Evolutionary conservation across 768 basidiomycete species (phyloP), one percentile per base, ranked within the genome.

Genomic region (Tulasnella sp.): DNA sequence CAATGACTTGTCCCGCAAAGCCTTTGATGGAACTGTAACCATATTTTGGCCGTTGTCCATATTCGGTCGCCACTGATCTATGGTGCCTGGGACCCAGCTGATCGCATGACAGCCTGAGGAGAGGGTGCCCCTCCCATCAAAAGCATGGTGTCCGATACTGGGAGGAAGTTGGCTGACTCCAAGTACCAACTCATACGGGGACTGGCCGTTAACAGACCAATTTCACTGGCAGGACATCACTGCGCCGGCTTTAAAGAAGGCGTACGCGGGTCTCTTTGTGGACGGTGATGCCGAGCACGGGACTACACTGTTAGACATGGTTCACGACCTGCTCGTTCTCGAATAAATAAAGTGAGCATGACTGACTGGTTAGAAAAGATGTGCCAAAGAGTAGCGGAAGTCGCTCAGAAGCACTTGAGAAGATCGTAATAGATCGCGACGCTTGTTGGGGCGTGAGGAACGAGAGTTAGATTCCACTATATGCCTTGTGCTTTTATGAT

Each of bases 181-280:
- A 79, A 81, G 64, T 69, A 80, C 74, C 60, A 60, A 80, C 82
- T 69, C 44, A 76, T 80, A 31, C 73, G 89, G 91, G 94, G 93
- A 90, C 76, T 93, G 93, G 92, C 90, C 90, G 85, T 90, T 93
- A 86, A 88, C 91, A 95, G 95, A 95, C 88, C 94, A 94, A 31
- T 82, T 88, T 54, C 97, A 97, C 86, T 98, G 95, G 92, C 94
- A 97, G 82, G 88, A 94, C 80, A 95, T 99, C 81, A 96, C 96
- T 77, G 98, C 94, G 88, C 98, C 98, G 0, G 97, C 95, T 3
- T 99, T 98, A 85, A 85, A 96, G 58, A 90, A 92, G 58, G 96
- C 96, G 11, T 94, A 98, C 85, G 83, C 85, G 77, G 88, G 89
- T 16, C 87, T 97, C 41, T 96, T 98, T 85, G 88, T 89, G 82